Evolutionary conservation across 208 protist species (phyloP), one percentile per base, ranked within the genome.

Genomic region (Acanthamoeba quina): DNA sequence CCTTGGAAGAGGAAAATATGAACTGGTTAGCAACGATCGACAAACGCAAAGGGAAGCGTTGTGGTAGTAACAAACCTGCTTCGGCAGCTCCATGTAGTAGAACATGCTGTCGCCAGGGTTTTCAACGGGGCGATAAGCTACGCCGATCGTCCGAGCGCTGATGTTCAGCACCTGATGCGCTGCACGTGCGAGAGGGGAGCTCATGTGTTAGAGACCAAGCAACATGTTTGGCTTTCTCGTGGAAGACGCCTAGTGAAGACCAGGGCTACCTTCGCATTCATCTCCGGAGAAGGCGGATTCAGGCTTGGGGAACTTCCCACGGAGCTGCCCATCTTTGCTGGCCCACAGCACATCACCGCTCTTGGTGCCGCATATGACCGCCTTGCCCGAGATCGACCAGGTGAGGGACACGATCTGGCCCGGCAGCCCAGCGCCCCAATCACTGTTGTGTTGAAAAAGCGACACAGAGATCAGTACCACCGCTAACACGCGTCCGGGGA

Each of bases 131-230:
- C 76, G 37, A 58, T 58, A 83, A 15, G 76, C 76, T 26, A 58
- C 76, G 44, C 76, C 76, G 37, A 83, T 83, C 37, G 44, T 83
- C 11, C 44, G 9, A 31, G 37, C 76, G 29, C 76, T 31, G 49
- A 83, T 26, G 10, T 5, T 52, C 76, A 83, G 5, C 44, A 83
- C 76, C n/a, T 83, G 76, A 24, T 83, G 76, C 26, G 47, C 76
- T 83, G 76, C 60, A 17, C 9, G 15, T 58, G 54, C 15, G 31
- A 37, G 24, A 72, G 9, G 64, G 17, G 54, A 21, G 5, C 54
- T 58, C 54, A 3, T 58, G 19, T 58, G 54, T 58, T 58, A 58
- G 54, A 58, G 15, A 21, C 21, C 54, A 58, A 21, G 19, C 54
- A 58, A 15, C 15, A 13, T n/a, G n/a, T 0, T 58, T 37, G 60